Evolutionary conservation across 2,329 filamentous ascomycete genomes (phyloP).

Genomic region (Trichoderma afroharzianum): DNA sequence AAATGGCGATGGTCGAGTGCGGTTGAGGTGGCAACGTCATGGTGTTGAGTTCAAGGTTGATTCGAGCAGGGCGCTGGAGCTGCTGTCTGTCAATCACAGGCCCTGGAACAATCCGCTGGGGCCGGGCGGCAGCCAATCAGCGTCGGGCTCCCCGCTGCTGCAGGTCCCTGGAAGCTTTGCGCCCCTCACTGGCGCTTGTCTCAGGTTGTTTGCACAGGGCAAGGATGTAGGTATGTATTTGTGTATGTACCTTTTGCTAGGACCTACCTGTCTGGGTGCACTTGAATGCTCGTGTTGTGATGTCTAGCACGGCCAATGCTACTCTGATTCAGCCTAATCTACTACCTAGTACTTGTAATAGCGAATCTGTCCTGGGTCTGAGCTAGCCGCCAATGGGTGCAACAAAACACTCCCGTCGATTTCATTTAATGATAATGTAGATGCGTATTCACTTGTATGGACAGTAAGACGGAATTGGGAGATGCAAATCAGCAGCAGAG

Average conservation of each 20-base stretch:
- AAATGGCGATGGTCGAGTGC: neutral
- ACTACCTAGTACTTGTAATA: too few species aligned
- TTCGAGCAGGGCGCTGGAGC: neutral
- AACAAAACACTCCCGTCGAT: neutral
- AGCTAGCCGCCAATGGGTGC: neutral
- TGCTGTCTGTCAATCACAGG: neutral
- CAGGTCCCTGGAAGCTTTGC: slow-evolving; percentile 10
- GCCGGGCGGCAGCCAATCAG: slow-evolving; percentile 8
- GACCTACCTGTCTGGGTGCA: neutral
- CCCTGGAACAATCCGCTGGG: neutral
- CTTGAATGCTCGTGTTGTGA: neutral
- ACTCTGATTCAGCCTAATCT: neutral
- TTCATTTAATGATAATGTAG: neutral
- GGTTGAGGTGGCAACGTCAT: slow-evolving; percentile 13
- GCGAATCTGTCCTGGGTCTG: neutral
- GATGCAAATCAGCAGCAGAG: neutral
- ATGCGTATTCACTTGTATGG: neutral
- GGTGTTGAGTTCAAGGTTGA: slow-evolving; percentile 15
- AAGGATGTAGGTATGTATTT: neutral
- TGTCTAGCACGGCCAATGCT: neutral
- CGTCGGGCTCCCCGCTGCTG: neutral
- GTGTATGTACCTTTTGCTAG: neutral
- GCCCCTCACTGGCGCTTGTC: neutral
- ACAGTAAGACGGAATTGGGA: neutral
- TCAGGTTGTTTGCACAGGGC: neutral